Base-by-base conservation (phyloP, 2,329 filamentous ascomycete genomes). In the Fusarium veterinarium region DNA sequence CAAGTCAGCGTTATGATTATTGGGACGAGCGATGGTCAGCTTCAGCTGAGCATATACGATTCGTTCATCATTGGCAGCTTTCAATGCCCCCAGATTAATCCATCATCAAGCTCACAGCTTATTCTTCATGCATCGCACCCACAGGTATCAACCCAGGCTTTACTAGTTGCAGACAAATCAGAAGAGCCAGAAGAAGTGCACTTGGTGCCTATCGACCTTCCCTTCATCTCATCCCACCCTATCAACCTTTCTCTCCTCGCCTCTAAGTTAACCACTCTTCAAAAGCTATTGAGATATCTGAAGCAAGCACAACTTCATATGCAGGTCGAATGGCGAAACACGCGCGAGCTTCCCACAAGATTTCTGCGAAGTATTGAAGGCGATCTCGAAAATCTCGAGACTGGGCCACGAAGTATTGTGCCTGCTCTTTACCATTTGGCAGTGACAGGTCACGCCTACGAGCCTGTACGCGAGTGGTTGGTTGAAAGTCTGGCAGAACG, bases 221-320 rank as follows among this genome's bases (percentile, higher is more conserved):
- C 91, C 1, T 97, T 97, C 77, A 90, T 97, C 52, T 91, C 91
- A 6, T 91, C 91, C 19, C 92, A 91, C 5, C 93, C 93, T 6
- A 90, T 95, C 62, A 93, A 97, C 77, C 84, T 98, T 5, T 93
- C 95, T 33, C 86, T 97, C 8, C 86, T 98, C 17, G 92, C 95
- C 1, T 94, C 92, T 20, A 97, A 97, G 77, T 92, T 94, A 8
- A 97, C 95, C 1, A 93, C 94, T 46, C 83, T 98, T 20, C 94
- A 97, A 76, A 97, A 96, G 72, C 82, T 98, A 17, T 84, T 98
- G 12, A 88, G 94, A 53, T 98, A 99, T 79, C 88, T 97, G 48
- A 91, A 90, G 62, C 94, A 97, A 79, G 91, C 93, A 1, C 90
- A 96, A 70, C 86, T 89, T 38, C 93, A 95, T 72, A 93, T 98